phyloP scores from a whole-genome alignment of 768 basidiomycete species.

The Leccinum ochraceum region DNA sequence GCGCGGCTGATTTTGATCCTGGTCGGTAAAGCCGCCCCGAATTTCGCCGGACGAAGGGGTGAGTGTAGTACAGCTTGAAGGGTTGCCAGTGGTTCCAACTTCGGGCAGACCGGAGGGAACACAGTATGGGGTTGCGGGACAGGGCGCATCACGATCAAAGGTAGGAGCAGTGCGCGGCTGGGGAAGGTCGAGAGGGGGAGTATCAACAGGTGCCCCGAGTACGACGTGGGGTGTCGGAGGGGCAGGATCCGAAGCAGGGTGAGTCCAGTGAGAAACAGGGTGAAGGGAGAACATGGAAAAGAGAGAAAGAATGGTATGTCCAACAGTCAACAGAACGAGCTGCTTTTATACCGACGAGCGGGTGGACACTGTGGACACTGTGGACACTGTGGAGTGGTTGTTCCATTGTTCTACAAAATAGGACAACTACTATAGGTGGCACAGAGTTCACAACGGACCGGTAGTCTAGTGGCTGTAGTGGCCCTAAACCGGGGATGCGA shows the following conservation, averaged over 20 bases:
- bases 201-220: background rate
- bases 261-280: background rate
- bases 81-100: background rate
- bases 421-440: background rate
- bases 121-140: slow-evolving; percentile 14
- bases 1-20: background rate
- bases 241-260: background rate
- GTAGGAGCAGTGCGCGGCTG: background rate
- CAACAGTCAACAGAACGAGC: background rate
- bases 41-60: background rate
- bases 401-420: slow-evolving; percentile 2
- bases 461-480: slow-evolving; percentile 79
- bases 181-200: slow-evolving; percentile 12
- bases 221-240: slow-evolving; percentile 16
- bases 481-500: slow-evolving; percentile 82
- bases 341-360: slow-evolving; percentile 13
- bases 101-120: background rate
- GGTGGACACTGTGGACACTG: no score
- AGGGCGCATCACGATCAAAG: slow-evolving; percentile 11
- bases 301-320: background rate
- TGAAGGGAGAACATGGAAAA: background rate
- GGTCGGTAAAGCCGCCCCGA: background rate
- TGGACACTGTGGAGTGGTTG: background rate
- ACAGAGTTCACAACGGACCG: slow-evolving; percentile 6
- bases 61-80: background rate